Conservation (phyloP, 2,329 filamentous ascomycete genomes). For the Exophiala phaeomuriformis region DNA sequence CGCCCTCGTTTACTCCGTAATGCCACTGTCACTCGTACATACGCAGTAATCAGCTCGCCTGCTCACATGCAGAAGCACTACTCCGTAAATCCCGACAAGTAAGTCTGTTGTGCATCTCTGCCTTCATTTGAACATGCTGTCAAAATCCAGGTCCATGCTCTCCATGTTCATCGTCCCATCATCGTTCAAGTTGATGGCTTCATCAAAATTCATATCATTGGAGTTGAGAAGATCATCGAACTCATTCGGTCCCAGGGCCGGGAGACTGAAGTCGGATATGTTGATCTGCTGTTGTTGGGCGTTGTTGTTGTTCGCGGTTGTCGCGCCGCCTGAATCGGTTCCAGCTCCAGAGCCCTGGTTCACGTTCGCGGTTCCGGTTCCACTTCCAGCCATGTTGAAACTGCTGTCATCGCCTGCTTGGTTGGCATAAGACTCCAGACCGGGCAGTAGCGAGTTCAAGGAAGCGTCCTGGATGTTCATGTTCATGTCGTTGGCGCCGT, state of each 20-base stretch:
- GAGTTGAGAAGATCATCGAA: slow-evolving; percentile 34
- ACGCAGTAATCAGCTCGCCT: no score
- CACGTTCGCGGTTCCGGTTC: neutral
- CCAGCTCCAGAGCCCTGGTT: slow-evolving; percentile 20
- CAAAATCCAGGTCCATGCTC: slow-evolving; percentile 21
- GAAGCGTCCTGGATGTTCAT: slow-evolving; percentile 30
- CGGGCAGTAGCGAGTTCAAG: slow-evolving; percentile 30
- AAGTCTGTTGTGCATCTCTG: neutral
- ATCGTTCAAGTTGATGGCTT: slow-evolving; percentile 34
- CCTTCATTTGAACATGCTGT: slow-evolving; percentile 23
- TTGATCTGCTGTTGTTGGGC: slow-evolving; percentile 7
- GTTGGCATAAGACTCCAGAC: slow-evolving; percentile 31
- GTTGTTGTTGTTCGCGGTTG: slow-evolving; percentile 4
- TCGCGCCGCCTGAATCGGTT: neutral
- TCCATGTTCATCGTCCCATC: slow-evolving; percentile 28
- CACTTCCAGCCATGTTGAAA: slow-evolving; percentile 29
- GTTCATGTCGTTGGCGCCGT: slow-evolving; percentile 28
- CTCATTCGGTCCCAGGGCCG: slow-evolving; percentile 24
- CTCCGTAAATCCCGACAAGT: neutral
- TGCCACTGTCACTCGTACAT: no score
- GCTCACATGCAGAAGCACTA: no score
- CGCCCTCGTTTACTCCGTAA: no score
- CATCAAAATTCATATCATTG: slow-evolving; percentile 38
- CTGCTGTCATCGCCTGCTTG: slow-evolving; percentile 25
- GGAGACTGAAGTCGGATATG: slow-evolving; percentile 22